Evolutionary conservation across 176 grass and related monocot species (phyloP).

Genomic region (Triticum monococcum): DNA sequence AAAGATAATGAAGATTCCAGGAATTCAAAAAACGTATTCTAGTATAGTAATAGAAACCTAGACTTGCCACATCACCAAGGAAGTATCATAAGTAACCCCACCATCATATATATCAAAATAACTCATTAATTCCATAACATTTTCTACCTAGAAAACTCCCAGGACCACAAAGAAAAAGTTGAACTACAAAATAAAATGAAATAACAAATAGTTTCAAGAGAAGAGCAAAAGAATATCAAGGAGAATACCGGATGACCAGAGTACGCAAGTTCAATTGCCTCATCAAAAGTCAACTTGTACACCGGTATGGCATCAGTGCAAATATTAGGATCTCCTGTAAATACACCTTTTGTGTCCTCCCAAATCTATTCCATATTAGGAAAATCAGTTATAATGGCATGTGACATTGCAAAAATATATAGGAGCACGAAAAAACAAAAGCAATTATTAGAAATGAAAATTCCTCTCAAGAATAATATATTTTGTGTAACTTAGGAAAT

Average conservation of each 20-base stretch:
- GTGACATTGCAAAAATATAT: background rate
- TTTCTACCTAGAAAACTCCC: too few species aligned
- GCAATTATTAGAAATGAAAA: too few species aligned
- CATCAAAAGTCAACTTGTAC: constrained; percentile 81
- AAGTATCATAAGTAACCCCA: too few species aligned
- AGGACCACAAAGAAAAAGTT: too few species aligned
- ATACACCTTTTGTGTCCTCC: constrained; percentile 88
- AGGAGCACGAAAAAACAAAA: background rate
- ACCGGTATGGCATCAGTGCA: constrained; percentile 64
- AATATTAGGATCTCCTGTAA: constrained; percentile 88
- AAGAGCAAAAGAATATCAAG: background rate
- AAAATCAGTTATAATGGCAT: background rate
- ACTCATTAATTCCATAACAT: too few species aligned
- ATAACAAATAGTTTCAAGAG: background rate
- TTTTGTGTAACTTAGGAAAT: too few species aligned
- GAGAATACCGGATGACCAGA: constrained; percentile 70
- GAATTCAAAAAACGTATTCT: too few species aligned
- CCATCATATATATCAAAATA: too few species aligned
- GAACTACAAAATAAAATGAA: background rate
- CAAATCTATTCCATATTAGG: constrained; percentile 56
- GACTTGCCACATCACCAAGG: background rate
- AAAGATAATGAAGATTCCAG: too few species aligned
- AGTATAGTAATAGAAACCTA: background rate
- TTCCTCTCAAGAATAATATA: too few species aligned
- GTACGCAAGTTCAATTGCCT: constrained; percentile 89